Evolutionary conservation across 2,329 filamentous ascomycete genomes (phyloP), one percentile per base, ranked within the genome.

Genomic region (Purpureocillium lavendulum): DNA sequence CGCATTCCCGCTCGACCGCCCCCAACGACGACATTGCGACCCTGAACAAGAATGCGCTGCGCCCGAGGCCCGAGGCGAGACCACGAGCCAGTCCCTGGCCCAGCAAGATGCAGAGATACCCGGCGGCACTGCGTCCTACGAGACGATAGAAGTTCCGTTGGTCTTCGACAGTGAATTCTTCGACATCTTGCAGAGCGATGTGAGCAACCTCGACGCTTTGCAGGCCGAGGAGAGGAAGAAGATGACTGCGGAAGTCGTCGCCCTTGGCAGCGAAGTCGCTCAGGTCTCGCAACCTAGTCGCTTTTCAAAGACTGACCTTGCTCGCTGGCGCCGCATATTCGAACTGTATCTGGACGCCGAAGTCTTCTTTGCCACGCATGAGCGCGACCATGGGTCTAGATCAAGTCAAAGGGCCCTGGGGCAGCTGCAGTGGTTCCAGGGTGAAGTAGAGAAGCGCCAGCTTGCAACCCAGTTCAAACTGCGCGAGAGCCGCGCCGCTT

Each of bases 91-190:
- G 21, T 5, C 21, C 21, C 12, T 12, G 11, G 29, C 29, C 29
- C 4, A 30, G 11, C 11, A 7, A 5, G 16, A 32, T 17, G 24
- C 30, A 11, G 40, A 28, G 12, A 17, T 17, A 14, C 39, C 45
- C 16, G 14, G 28, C 15, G 37, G 32, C 12, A 26, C 45, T 4
- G 47, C 46, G 24, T 44, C 30, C 6, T 55, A 55, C 35, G 57
- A 64, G 43, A 59, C 50, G 9, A 58, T 94, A n/a, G 81, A 89
- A 55, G 75, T 94, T 7, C 83, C 86, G 14, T 65, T 94, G 3
- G 77, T 77, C 2, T 86, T 86, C 17, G 87, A 92, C 52, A 71
- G 73, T 15, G 77, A 88, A 54, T 94, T 94, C 59, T 94, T 94
- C 58, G 72, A 77, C 21, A 76, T 84, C 31, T 71, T 94, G 7